Evolutionary conservation across 2,329 filamentous ascomycete species (phyloP).

Genomic region (Aspergillus quadricinctus): DNA sequence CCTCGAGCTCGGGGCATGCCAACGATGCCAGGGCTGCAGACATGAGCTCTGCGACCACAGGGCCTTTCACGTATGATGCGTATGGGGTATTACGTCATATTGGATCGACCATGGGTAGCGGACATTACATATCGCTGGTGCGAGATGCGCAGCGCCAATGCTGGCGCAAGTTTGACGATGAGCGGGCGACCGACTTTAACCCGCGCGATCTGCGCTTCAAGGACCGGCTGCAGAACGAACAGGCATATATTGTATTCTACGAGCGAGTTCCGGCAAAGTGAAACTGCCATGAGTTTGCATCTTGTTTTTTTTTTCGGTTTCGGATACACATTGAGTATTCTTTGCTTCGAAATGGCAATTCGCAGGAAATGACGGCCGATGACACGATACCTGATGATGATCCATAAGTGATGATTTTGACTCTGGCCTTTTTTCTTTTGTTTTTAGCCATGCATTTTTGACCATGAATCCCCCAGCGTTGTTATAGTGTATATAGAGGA

Average conservation of each 20-base stretch:
- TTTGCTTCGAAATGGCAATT: background rate
- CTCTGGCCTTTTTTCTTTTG: background rate
- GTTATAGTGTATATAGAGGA: background rate
- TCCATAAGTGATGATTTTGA: conserved; percentile 2
- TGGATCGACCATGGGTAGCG: conserved; percentile 62
- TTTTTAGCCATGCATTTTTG: background rate
- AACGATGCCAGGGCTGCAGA: conserved; percentile 41
- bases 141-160: conserved; percentile 54
- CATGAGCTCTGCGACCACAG: conserved; percentile 43
- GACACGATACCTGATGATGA: background rate
- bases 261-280: conserved; percentile 46
- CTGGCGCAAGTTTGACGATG: conserved; percentile 62
- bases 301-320: background rate
- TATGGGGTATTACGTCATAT: conserved; percentile 80
- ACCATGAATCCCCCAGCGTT: background rate
- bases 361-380: background rate
- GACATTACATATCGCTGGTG: conserved; percentile 75
- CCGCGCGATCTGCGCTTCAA: conserved; percentile 47
- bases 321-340: background rate
- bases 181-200: conserved; percentile 52
- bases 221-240: conserved; percentile 57
- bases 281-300: conserved; percentile 10
- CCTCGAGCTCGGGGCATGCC: conserved; percentile 31
- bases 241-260: conserved; percentile 64
- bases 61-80: conserved; percentile 72